A percentile compares a stretch with the other conserved stretches of the same genome.
phyloP scores from a whole-genome alignment of 2,329 filamentous ascomycete genomes.

The Sporothrix dimorphospora region DNA sequence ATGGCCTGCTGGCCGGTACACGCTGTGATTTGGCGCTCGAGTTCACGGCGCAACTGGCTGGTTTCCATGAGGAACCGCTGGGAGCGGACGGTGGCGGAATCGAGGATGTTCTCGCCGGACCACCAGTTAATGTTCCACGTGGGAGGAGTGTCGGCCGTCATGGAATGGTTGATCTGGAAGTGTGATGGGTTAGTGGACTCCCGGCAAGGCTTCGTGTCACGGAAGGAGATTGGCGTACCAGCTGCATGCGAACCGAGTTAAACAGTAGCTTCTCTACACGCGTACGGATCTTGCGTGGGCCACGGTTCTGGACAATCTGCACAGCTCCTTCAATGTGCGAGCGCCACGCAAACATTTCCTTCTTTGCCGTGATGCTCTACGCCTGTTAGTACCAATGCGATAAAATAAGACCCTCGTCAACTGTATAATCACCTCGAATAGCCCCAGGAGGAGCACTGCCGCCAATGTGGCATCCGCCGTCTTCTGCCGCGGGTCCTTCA shows the following conservation, averaged over 20 bases:
- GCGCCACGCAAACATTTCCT: slow-evolving; percentile 62
- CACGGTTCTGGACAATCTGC: slow-evolving; percentile 62
- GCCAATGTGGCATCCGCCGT: slow-evolving; percentile 2
- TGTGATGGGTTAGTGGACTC: not conserved
- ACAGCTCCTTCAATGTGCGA: slow-evolving; percentile 66
- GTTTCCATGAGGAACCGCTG: slow-evolving; percentile 58
- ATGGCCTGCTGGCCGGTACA: slow-evolving; percentile 35
- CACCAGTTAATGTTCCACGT: slow-evolving; percentile 62
- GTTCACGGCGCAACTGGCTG: slow-evolving; percentile 59
- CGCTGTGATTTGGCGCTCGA: slow-evolving; percentile 38
- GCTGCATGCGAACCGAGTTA: slow-evolving; percentile 61
- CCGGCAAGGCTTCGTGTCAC: too few relatives aligned
- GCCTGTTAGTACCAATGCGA: not conserved
- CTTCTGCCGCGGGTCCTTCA: not conserved
- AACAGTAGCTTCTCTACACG: slow-evolving; percentile 60
- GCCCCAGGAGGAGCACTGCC: not conserved
- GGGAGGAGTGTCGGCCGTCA: slow-evolving; percentile 57
- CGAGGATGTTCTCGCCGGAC: slow-evolving; percentile 55
- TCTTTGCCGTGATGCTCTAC: slow-evolving; percentile 56
- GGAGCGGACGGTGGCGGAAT: slow-evolving; percentile 51
- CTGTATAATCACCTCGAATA: not conserved
- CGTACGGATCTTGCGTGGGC: slow-evolving; percentile 58
- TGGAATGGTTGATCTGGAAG: slow-evolving; percentile 39
- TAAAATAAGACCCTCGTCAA: not conserved
- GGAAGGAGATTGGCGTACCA: slow-evolving; percentile 45